A percentile compares a stretch with the other conserved stretches of the same genome.
Evolutionary conservation across 257 asterid species (phyloP).

Genomic region (Misopates orontium): DNA sequence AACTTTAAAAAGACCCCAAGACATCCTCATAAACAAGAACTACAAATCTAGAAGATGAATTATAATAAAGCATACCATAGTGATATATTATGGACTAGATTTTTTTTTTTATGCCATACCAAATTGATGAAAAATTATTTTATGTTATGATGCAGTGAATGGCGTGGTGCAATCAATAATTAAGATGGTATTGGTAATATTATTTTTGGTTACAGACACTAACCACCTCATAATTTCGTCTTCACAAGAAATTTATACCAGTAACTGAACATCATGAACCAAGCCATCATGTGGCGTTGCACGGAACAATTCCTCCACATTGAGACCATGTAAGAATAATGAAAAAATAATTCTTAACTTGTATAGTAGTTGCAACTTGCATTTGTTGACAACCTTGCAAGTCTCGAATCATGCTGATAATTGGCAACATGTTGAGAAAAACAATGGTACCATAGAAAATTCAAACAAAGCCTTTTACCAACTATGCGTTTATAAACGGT

Average conservation of each 20-base stretch:
- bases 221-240: no score
- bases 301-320: no score
- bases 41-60: no score
- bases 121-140: neutral
- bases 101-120: no score
- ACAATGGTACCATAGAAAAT: constrained; percentile 4
- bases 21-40: neutral
- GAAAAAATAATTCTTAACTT: neutral
- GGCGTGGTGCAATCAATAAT: no score
- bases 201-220: no score
- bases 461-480: constrained; percentile 10
- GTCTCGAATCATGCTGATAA: neutral
- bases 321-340: neutral
- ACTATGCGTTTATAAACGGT: neutral
- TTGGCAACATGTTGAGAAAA: constrained; percentile 1
- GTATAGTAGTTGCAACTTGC: constrained; percentile 5
- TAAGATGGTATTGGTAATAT: no score
- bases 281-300: no score
- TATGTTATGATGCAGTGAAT: no score
- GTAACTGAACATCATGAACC: no score
- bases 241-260: no score
- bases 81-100: neutral
- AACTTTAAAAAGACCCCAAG: neutral
- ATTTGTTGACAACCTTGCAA: neutral
- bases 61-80: no score